Conservation (phyloP, 108 stramenopile species). For the Hondaea fermentalgiana region DNA sequence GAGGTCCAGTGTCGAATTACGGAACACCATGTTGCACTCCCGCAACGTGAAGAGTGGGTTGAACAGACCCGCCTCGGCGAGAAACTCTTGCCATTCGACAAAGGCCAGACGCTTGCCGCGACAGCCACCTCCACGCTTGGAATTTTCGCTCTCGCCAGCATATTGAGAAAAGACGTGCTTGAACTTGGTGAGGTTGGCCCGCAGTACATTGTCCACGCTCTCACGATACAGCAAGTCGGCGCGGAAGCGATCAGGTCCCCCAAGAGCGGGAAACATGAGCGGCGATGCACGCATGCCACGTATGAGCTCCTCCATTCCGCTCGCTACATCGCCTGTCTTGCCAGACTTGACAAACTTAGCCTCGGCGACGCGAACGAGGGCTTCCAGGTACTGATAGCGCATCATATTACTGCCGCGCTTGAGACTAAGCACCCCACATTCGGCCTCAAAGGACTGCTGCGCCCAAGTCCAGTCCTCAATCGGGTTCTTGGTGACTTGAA, state of each 20-base stretch:
- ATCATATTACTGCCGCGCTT: not conserved
- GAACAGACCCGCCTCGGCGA: not conserved
- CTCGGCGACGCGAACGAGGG: not conserved
- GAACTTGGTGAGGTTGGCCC: not conserved
- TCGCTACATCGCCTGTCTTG: not conserved
- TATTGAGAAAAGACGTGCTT: not conserved
- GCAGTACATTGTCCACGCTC: not conserved
- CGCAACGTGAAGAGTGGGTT: slow-evolving; percentile 2
- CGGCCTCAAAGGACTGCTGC: not conserved
- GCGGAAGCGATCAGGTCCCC: not conserved
- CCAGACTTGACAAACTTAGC: not conserved
- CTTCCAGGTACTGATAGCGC: slow-evolving; percentile 6
- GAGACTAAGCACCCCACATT: not conserved
- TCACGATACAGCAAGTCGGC: not conserved
- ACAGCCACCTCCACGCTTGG: not conserved
- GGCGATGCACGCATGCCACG: not conserved
- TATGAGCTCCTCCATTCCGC: not conserved
- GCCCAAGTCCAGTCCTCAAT: not conserved
- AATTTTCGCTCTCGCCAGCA: not conserved
- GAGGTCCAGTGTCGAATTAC: not conserved
- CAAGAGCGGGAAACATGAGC: not conserved
- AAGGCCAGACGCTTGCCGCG: not conserved
- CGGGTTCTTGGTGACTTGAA: not conserved
- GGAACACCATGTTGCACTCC: not conserved
- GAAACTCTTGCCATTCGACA: not conserved